Conservation (phyloP, 352 stramenopile species). For the Phytophthora lateralis region DNA sequence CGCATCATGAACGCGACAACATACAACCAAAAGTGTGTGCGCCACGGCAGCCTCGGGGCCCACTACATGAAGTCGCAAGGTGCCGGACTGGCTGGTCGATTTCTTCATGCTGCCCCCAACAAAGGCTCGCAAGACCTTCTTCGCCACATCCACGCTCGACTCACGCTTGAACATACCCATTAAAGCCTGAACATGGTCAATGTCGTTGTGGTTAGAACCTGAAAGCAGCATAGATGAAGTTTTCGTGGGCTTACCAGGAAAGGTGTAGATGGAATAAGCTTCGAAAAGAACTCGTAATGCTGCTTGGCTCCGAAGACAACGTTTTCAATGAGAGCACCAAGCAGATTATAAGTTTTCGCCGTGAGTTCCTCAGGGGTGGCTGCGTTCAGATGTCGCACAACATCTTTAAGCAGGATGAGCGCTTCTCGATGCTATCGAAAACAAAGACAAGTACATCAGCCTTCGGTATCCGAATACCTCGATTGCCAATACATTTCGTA, state of each 20-base stretch:
- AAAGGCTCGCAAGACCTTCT: conserved; percentile 85
- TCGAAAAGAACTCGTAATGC: conserved; percentile 72
- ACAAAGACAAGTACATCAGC: conserved; percentile 1
- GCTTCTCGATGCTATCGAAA: conserved; percentile 64
- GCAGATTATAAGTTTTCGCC: conserved; percentile 65
- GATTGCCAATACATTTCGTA: conserved; percentile 24
- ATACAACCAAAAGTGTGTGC: conserved; percentile 88
- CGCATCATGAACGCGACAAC: conserved; percentile 81
- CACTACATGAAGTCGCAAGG: conserved; percentile 66
- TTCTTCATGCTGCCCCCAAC: conserved; percentile 45
- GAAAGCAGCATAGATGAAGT: neutral
- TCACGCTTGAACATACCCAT: conserved; percentile 89
- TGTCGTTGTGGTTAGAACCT: neutral
- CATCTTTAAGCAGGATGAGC: conserved; percentile 83
- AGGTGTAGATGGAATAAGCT: conserved; percentile 73
- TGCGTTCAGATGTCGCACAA: conserved; percentile 81
- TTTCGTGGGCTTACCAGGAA: conserved; percentile 54
- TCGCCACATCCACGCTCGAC: conserved; percentile 80
- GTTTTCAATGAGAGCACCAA: conserved; percentile 79
- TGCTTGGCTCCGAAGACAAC: conserved; percentile 75
- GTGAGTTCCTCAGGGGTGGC: conserved; percentile 64
- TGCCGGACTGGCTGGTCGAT: conserved; percentile 23
- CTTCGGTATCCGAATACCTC: neutral
- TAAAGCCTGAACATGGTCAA: conserved; percentile 42
- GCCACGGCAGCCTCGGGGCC: conserved; percentile 78